Conservation (phyloP, 805 yeast genomes). For the Monosporozyma unispora region DNA sequence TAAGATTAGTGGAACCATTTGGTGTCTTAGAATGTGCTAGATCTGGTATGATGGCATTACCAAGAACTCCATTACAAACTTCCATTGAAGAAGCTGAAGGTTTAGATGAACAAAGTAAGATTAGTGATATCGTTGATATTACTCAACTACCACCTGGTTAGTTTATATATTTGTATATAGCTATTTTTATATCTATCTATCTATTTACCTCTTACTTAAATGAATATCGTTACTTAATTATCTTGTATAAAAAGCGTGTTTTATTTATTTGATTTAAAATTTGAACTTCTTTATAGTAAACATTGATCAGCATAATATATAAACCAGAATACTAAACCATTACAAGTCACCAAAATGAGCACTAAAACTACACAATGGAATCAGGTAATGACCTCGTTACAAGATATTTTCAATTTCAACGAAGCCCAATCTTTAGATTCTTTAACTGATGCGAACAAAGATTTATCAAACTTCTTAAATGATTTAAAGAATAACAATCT, state of each 20-base stretch:
- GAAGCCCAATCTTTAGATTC: conserved; percentile 27
- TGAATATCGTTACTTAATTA: background rate
- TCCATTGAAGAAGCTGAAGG: conserved; percentile 42
- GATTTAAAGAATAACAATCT: conserved; percentile 14
- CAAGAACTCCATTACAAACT: conserved; percentile 79
- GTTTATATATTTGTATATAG: conserved; percentile 1
- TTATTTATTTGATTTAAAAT: too few relatives aligned
- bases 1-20: conserved; percentile 86
- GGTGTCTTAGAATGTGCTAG: conserved; percentile 95
- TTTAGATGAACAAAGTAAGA: conserved; percentile 43
- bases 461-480: background rate
- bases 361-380: conserved; percentile 43
- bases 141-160: conserved; percentile 94
- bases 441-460: too few relatives aligned
- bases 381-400: conserved; percentile 53
- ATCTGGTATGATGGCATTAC: conserved; percentile 97
- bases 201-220: background rate
- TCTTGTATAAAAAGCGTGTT: background rate
- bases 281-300: too few relatives aligned
- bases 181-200: background rate
- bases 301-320: too few relatives aligned
- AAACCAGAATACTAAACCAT: background rate
- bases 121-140: conserved; percentile 67
- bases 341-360: background rate
- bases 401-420: conserved; percentile 57